These are phyloP conservation scores for Massospora cicadina DNA, from an alignment of 371 early-diverging fungal genomes.

Conservation along the genomic window DNA sequence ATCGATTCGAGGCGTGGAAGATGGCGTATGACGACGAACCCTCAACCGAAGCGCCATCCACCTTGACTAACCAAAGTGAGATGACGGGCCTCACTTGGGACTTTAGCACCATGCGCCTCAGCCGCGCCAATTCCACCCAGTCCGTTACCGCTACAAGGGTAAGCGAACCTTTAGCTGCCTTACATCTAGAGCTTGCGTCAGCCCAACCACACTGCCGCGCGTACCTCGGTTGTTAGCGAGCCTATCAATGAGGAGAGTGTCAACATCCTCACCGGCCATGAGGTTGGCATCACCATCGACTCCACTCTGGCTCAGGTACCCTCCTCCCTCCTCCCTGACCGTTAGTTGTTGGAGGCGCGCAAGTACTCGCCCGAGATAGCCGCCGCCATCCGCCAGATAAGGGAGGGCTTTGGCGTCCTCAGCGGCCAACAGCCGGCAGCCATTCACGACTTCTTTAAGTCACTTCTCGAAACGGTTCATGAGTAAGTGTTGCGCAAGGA, in stretches of 20 bases:
- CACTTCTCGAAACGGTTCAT: slow-evolving; percentile 10
- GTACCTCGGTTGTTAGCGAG: background rate
- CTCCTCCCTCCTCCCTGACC: background rate
- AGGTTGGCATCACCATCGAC: slow-evolving; percentile 7
- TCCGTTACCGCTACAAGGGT: background rate
- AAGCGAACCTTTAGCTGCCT: background rate
- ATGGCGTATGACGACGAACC: slow-evolving; percentile 10
- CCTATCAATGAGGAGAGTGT: slow-evolving; percentile 10
- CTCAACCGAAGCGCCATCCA: slow-evolving; percentile 3
- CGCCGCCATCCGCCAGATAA: slow-evolving; percentile 1
- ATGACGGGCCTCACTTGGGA: slow-evolving; percentile 11
- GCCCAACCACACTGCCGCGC: background rate
- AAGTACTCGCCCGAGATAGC: background rate
- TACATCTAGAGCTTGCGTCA: background rate
- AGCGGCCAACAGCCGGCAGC: background rate
- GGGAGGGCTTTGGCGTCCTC: slow-evolving; percentile 5
- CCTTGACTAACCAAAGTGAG: background rate
- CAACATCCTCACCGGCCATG: slow-evolving; percentile 4
- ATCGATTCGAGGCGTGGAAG: slow-evolving; percentile 10
- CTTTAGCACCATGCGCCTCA: slow-evolving; percentile 10
- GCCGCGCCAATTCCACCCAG: background rate
- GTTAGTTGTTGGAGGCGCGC: background rate
- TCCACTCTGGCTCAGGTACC: slow-evolving; percentile 7
- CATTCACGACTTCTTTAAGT: slow-evolving; percentile 8
- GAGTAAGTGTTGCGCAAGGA: background rate